phyloP scores from a whole-genome alignment of 2,329 filamentous ascomycete species.

The Aspergillus tanneri region DNA sequence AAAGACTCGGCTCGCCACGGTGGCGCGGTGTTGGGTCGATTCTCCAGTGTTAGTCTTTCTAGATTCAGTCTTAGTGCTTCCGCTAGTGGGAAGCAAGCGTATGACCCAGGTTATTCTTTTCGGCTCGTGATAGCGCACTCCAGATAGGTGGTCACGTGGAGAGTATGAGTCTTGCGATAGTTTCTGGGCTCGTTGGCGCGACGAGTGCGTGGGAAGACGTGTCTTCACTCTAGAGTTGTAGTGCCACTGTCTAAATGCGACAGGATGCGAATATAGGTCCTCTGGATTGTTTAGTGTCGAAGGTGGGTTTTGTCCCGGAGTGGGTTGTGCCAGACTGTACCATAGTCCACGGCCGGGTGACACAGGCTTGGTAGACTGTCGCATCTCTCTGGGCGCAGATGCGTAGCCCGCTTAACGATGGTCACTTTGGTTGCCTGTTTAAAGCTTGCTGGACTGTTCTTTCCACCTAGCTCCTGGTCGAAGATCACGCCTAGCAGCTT shows the following conservation, averaged over 20 bases:
- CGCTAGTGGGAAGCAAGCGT: constrained; percentile 20
- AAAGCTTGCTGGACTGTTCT: constrained; percentile 23
- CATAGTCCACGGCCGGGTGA: too few species aligned
- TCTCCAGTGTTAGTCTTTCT: constrained; percentile 22
- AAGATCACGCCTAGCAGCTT: constrained; percentile 29
- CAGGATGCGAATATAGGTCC: constrained; percentile 19
- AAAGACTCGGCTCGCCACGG: constrained; percentile 23
- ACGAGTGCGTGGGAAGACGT: constrained; percentile 13
- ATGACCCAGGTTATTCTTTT: constrained; percentile 8
- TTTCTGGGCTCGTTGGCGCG: constrained; percentile 7
- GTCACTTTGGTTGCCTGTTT: too few species aligned
- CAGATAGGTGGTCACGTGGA: constrained; percentile 15
- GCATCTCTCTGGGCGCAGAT: too few species aligned
- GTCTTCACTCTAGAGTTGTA: constrained; percentile 16
- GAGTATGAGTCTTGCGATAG: constrained; percentile 15
- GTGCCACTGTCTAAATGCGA: constrained; percentile 23
- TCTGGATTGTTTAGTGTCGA: constrained; percentile 15
- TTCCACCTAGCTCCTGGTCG: constrained; percentile 24
- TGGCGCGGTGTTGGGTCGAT: constrained; percentile 21
- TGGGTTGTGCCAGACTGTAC: too few species aligned
- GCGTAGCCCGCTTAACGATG: too few species aligned
- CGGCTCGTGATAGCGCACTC: constrained; percentile 8
- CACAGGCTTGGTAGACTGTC: too few species aligned
- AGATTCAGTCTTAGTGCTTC: constrained; percentile 21
- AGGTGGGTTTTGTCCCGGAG: too few species aligned